Conservation (phyloP, 2,329 filamentous ascomycete genomes). For the Sphaerulina vaccinii region DNA sequence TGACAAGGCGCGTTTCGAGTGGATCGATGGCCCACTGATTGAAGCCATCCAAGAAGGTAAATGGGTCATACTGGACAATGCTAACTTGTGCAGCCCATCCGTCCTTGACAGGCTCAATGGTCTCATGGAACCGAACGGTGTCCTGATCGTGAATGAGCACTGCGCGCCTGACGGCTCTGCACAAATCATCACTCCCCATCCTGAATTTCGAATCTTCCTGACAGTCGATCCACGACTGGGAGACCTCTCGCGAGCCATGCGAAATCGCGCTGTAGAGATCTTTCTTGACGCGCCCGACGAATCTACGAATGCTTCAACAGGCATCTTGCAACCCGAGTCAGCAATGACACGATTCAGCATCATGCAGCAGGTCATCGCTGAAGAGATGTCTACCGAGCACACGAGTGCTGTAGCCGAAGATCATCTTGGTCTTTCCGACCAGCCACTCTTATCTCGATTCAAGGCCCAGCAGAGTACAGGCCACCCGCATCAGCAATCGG, state of each 20-base stretch:
- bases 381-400: neutral
- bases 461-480: conserved; percentile 17
- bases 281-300: conserved; percentile 52
- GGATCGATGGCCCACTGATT: conserved; percentile 90
- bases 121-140: conserved; percentile 84
- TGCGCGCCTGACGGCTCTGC: conserved; percentile 78
- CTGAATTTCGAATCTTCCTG: conserved; percentile 86
- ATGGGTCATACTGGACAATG: conserved; percentile 95
- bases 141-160: conserved; percentile 89
- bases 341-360: conserved; percentile 31
- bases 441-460: conserved; percentile 21
- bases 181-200: conserved; percentile 75
- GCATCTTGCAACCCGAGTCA: conserved; percentile 30
- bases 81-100: conserved; percentile 92
- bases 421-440: conserved; percentile 28
- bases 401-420: conserved; percentile 16
- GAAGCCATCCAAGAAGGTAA: conserved; percentile 80
- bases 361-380: conserved; percentile 3
- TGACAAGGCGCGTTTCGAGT: conserved; percentile 82
- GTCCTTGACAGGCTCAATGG: conserved; percentile 94
- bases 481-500: conserved; percentile 17
- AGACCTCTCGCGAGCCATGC: conserved; percentile 92
- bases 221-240: conserved; percentile 91
- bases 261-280: conserved; percentile 90
- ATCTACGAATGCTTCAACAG: conserved; percentile 14